Conservation (phyloP, 306 rosid species). For the Rosa lucieae region DNA sequence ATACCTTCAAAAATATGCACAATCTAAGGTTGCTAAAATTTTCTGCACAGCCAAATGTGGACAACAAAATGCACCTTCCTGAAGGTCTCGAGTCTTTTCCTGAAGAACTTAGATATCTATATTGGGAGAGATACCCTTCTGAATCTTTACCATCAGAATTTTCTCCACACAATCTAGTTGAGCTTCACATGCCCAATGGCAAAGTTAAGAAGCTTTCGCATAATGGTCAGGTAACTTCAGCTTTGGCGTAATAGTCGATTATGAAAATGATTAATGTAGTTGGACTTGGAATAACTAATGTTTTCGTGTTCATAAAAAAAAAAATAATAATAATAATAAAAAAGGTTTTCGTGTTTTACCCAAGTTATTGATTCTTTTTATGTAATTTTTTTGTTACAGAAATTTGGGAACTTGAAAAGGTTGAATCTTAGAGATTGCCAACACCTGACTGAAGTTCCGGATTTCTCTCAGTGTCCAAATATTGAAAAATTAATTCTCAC, state of each 20-base stretch:
- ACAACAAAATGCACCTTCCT: not conserved
- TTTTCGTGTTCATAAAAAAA: too few relatives aligned
- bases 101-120: slow-evolving; percentile 13
- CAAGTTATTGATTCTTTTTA: not conserved
- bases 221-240: not conserved
- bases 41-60: not conserved
- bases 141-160: not conserved
- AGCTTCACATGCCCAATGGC: slow-evolving; percentile 1
- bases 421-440: not conserved
- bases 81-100: slow-evolving; percentile 4
- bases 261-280: not conserved
- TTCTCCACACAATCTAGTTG: slow-evolving; percentile 14
- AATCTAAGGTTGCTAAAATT: slow-evolving; percentile 22
- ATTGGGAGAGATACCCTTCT: slow-evolving; percentile 13
- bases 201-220: not conserved
- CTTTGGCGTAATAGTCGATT: too few relatives aligned
- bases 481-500: not conserved
- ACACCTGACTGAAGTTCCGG: not conserved
- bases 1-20: slow-evolving; percentile 26
- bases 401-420: not conserved
- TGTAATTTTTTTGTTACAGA: not conserved
- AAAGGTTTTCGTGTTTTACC: not conserved
- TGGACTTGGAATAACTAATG: too few relatives aligned
- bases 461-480: not conserved
- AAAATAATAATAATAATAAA: too few relatives aligned